phyloP scores from a whole-genome alignment of 257 asterid genomes.

The Mentha longifolia region DNA sequence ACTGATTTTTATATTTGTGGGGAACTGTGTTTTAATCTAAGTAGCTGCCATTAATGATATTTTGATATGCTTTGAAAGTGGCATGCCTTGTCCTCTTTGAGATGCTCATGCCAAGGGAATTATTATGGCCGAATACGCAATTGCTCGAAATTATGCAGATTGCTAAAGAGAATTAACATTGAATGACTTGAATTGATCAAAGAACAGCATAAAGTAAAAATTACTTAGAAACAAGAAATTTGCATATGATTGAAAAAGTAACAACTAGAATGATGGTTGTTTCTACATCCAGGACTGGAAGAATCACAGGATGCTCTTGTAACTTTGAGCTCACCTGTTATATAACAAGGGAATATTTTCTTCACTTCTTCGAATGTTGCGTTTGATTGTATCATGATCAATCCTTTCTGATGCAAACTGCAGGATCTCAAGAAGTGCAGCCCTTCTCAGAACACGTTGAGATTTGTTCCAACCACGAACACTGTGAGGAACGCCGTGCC shows the following conservation, averaged over 20 bases:
- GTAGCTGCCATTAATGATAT: slow-evolving; percentile 2
- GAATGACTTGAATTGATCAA: background rate
- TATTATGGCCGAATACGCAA: background rate
- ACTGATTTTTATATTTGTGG: slow-evolving; percentile 7
- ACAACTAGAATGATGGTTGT: slow-evolving; percentile 13
- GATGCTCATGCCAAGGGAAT: background rate
- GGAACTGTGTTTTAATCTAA: background rate
- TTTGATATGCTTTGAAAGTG: slow-evolving; percentile 2
- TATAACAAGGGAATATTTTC: slow-evolving; percentile 26
- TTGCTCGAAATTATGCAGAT: background rate
- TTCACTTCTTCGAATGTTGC: slow-evolving; percentile 1
- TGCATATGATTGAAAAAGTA: background rate
- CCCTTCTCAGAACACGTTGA: slow-evolving; percentile 55
- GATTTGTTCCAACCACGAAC: slow-evolving; percentile 79
- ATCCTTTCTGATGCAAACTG: slow-evolving; percentile 19
- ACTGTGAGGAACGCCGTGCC: slow-evolving; percentile 72
- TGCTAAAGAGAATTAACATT: slow-evolving; percentile 1
- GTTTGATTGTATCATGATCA: slow-evolving; percentile 10
- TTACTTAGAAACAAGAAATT: background rate
- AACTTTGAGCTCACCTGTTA: slow-evolving; percentile 13
- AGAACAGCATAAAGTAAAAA: slow-evolving; percentile 1
- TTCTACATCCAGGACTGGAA: slow-evolving; percentile 22
- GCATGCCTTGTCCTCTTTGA: slow-evolving; percentile 21
- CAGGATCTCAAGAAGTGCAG: slow-evolving; percentile 90
- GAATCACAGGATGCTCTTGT: slow-evolving; percentile 17